These are phyloP conservation scores for Phialocephala subalpina DNA, from an alignment of 2,329 filamentous ascomycete species.

Conservation along the genomic window DNA sequence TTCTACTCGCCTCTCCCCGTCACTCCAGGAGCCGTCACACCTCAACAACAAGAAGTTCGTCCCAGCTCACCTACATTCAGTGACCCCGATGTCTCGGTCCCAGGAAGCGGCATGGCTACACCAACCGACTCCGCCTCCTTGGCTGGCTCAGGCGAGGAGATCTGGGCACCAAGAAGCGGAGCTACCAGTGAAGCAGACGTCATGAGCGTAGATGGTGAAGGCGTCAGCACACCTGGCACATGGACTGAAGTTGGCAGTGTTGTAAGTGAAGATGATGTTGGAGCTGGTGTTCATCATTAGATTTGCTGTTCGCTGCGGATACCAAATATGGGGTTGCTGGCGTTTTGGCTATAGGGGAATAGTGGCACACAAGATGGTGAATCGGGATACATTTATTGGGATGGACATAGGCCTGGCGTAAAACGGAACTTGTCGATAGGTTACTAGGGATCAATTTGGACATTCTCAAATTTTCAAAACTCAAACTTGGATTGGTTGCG, in stretches of 20 bases:
- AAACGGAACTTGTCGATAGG: neutral
- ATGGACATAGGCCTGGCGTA: conserved; percentile 1
- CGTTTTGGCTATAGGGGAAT: conserved; percentile 4
- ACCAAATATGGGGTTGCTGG: conserved; percentile 12
- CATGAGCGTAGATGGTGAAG: conserved; percentile 64
- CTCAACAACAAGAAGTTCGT: conserved; percentile 25
- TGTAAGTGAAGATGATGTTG: conserved; percentile 53
- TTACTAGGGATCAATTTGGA: conserved; percentile 6
- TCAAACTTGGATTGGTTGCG: neutral
- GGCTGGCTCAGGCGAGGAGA: conserved; percentile 57
- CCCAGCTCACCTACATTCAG: conserved; percentile 37
- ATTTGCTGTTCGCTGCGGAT: conserved; percentile 17
- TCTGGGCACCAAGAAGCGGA: conserved; percentile 45
- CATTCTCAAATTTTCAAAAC: too few relatives aligned
- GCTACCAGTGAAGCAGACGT: conserved; percentile 59
- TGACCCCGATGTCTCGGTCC: conserved; percentile 38
- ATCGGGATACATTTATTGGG: neutral
- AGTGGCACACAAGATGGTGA: conserved; percentile 1
- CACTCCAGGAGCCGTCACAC: conserved; percentile 47
- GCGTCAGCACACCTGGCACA: conserved; percentile 65
- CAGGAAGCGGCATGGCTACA: conserved; percentile 60
- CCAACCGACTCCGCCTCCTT: conserved; percentile 63
- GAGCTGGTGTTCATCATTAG: conserved; percentile 36
- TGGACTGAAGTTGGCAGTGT: conserved; percentile 73
- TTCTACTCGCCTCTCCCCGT: conserved; percentile 70